phyloP scores from a whole-genome alignment of 2,329 filamentous ascomycete species.

The Cladosporium phlei region DNA sequence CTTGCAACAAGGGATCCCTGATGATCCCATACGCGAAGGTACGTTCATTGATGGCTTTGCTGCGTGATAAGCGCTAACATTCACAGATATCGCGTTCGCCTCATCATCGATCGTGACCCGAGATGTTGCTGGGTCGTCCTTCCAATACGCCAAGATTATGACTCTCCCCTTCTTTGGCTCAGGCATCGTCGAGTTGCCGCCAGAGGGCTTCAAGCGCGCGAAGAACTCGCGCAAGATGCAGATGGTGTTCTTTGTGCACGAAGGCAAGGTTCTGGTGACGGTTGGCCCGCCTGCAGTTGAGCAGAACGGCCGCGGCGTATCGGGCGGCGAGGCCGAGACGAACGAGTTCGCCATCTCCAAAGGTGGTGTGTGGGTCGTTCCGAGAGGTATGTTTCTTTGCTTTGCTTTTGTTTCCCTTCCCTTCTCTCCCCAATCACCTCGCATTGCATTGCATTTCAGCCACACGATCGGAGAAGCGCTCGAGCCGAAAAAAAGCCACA shows the following conservation, averaged over 20 bases:
- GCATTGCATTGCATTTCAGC: neutral
- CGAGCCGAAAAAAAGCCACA: neutral
- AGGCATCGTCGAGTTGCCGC: slow-evolving; percentile 82
- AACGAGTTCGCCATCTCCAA: slow-evolving; percentile 76
- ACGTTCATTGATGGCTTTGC: neutral
- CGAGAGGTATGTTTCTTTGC: slow-evolving; percentile 68
- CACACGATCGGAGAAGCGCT: neutral
- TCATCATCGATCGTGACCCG: slow-evolving; percentile 52
- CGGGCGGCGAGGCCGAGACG: slow-evolving; percentile 40
- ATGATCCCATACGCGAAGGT: slow-evolving; percentile 41
- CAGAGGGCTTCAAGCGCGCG: slow-evolving; percentile 74
- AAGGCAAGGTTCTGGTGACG: slow-evolving; percentile 74
- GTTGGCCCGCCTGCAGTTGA: slow-evolving; percentile 42
- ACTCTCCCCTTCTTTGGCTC: slow-evolving; percentile 81
- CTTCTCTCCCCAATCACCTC: neutral
- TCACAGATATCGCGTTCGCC: slow-evolving; percentile 56
- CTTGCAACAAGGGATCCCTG: slow-evolving; percentile 25
- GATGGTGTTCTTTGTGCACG: slow-evolving; percentile 89
- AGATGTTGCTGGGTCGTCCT: slow-evolving; percentile 61
- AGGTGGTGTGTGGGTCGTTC: slow-evolving; percentile 90
- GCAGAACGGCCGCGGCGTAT: neutral
- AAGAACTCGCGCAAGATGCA: slow-evolving; percentile 97
- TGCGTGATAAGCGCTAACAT: neutral
- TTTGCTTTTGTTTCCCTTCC: slow-evolving; percentile 16
- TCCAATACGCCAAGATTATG: slow-evolving; percentile 84